A percentile compares a stretch with the other conserved stretches of the same genome.
Evolutionary conservation across 169 alveolate genomes (phyloP).

Genomic region (Miamiensis avidus): DNA sequence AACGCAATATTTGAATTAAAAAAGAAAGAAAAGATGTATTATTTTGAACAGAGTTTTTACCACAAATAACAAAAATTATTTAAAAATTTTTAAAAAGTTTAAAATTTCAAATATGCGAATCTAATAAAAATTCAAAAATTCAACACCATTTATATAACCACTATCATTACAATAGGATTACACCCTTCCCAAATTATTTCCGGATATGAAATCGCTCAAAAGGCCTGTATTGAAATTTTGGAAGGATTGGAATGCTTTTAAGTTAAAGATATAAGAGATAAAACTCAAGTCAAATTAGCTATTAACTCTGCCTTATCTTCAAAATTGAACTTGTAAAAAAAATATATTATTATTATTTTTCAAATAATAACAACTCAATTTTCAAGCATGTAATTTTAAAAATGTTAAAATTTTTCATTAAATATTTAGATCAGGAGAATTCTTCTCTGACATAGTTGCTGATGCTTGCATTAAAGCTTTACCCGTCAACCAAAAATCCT

Average conservation of each 20-base stretch:
- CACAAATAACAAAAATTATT: no score
- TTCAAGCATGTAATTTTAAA: no score
- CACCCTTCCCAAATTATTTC: constrained; percentile 95
- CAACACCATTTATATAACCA: not conserved
- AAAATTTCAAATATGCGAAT: not conserved
- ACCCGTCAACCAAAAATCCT: constrained; percentile 90
- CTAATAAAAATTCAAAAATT: not conserved
- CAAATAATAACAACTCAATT: no score
- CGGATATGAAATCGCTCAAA: constrained; percentile 97
- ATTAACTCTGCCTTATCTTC: constrained; percentile 69
- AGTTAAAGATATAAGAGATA: constrained; percentile 67
- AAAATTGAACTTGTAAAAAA: constrained; percentile 48
- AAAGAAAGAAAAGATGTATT: not conserved
- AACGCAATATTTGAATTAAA: no score
- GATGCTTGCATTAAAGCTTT: constrained; percentile 91
- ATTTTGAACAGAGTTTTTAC: no score
- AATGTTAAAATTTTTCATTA: not conserved
- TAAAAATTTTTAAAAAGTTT: no score
- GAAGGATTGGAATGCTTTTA: constrained; percentile 67
- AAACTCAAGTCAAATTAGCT: constrained; percentile 73
- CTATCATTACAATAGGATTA: constrained; percentile 51
- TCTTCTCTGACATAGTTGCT: constrained; percentile 88
- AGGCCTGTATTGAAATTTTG: constrained; percentile 83
- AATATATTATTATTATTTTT: no score
- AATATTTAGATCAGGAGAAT: constrained; percentile 74